Conservation (phyloP, 345 rosid genomes). For the Hirschfeldia incana region DNA sequence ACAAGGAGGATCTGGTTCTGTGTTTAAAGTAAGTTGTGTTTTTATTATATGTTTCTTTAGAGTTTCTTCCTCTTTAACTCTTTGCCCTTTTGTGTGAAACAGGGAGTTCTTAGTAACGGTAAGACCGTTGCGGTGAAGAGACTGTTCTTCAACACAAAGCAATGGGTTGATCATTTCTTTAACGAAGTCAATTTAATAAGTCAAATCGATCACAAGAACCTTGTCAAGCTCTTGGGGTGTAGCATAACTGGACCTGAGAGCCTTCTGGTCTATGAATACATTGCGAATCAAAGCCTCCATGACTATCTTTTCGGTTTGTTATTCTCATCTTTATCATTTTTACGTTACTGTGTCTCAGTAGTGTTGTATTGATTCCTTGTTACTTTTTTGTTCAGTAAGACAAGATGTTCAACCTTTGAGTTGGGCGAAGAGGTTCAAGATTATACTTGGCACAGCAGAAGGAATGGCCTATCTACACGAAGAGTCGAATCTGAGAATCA, state of each 20-base stretch:
- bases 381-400: constrained; percentile 42
- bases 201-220: constrained; percentile 74
- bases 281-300: constrained; percentile 76
- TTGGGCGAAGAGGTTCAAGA: constrained; percentile 61
- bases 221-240: constrained; percentile 79
- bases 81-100: constrained; percentile 3
- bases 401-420: constrained; percentile 45
- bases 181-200: constrained; percentile 91
- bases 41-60: background rate
- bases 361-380: background rate
- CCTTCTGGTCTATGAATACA: constrained; percentile 81
- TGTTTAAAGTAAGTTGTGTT: constrained; percentile 57
- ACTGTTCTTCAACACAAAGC: constrained; percentile 79
- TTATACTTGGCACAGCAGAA: constrained; percentile 74
- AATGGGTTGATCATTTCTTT: constrained; percentile 96
- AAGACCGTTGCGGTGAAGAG: constrained; percentile 79
- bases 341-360: background rate
- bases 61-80: background rate
- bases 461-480: constrained; percentile 85
- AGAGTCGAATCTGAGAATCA: constrained; percentile 68
- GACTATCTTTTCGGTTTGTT: constrained; percentile 61
- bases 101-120: constrained; percentile 74
- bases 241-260: constrained; percentile 90
- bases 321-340: background rate
- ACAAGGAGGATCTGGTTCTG: constrained; percentile 94